These are phyloP conservation scores for Cryptosporidium ryanae DNA, from an alignment of 169 alveolate genomes.

Conservation along the genomic window DNA sequence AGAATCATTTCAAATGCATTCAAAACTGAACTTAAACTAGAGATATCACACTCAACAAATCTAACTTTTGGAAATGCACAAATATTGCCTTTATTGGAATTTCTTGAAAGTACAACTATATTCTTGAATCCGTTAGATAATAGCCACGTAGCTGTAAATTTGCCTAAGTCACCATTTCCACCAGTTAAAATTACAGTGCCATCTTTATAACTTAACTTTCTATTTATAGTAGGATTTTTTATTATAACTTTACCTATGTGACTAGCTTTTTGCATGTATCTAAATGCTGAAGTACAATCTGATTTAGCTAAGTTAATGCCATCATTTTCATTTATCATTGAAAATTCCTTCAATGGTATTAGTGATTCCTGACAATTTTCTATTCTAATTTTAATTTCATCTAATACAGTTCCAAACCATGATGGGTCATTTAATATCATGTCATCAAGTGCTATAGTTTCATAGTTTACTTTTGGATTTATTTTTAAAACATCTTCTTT, in stretches of 20 bases:
- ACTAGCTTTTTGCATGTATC: constrained; percentile 74
- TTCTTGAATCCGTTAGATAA: constrained; percentile 25
- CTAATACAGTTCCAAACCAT: constrained; percentile 59
- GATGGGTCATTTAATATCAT: constrained; percentile 43
- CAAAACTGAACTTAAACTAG: constrained; percentile 25
- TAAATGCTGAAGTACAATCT: constrained; percentile 63
- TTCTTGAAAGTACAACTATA: constrained; percentile 45
- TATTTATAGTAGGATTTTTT: constrained; percentile 46
- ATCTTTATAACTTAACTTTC: not conserved
- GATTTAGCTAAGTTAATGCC: not conserved
- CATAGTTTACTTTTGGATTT: constrained; percentile 54
- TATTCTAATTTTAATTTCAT: constrained; percentile 40
- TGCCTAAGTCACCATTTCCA: constrained; percentile 57
- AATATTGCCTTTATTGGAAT: not conserved
- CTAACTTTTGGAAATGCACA: constrained; percentile 6
- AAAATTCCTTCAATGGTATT: constrained; percentile 30
- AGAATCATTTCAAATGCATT: not conserved
- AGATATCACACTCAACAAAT: constrained; percentile 39
- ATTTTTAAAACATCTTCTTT: constrained; percentile 10
- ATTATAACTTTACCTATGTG: constrained; percentile 76
- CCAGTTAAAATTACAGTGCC: constrained; percentile 55
- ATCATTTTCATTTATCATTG: constrained; percentile 13
- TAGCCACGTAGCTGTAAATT: constrained; percentile 45
- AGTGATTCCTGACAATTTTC: constrained; percentile 59
- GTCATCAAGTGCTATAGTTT: constrained; percentile 68